phyloP scores from a whole-genome alignment of 495 filamentous ascomycete genomes.

The Hyaloscypha finlandica region DNA sequence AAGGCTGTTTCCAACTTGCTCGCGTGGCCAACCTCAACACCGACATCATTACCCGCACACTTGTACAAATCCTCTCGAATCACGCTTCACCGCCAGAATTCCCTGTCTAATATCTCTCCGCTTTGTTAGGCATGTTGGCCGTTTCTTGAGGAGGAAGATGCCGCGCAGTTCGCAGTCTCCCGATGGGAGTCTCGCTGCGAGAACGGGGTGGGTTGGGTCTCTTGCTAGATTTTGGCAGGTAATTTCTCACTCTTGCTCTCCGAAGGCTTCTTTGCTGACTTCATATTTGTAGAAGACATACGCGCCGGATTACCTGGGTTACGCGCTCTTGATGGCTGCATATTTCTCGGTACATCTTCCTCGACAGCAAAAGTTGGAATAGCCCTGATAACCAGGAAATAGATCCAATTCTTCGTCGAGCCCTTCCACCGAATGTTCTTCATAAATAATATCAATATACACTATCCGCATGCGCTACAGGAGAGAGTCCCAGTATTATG shows the following conservation, averaged over 20 bases:
- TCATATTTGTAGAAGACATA: slow-evolving; percentile 67
- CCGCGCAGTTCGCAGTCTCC: slow-evolving; percentile 22
- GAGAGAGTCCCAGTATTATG: slow-evolving; percentile 82
- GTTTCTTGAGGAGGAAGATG: slow-evolving; percentile 17
- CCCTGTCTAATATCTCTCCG: neutral
- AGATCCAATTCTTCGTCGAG: slow-evolving; percentile 70
- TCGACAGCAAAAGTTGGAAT: neutral
- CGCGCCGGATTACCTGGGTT: slow-evolving; percentile 82
- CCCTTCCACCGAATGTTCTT: slow-evolving; percentile 90
- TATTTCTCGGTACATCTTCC: slow-evolving; percentile 62
- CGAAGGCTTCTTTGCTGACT: neutral
- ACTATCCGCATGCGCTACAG: slow-evolving; percentile 80
- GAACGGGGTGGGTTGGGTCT: slow-evolving; percentile 38
- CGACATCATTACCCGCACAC: neutral
- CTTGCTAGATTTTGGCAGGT: slow-evolving; percentile 52
- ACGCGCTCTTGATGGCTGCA: slow-evolving; percentile 64
- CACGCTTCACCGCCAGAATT: neutral
- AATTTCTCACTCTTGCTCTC: neutral
- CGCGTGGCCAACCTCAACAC: neutral
- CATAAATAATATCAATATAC: slow-evolving; percentile 79
- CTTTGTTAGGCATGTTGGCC: neutral
- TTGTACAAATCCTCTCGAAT: neutral
- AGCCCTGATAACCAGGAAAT: slow-evolving; percentile 9
- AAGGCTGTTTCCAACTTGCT: neutral
- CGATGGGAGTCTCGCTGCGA: slow-evolving; percentile 14